Evolutionary conservation across 1,284 basidiomycete genomes (phyloP).

Genomic region (Rhodotorula sp.): DNA sequence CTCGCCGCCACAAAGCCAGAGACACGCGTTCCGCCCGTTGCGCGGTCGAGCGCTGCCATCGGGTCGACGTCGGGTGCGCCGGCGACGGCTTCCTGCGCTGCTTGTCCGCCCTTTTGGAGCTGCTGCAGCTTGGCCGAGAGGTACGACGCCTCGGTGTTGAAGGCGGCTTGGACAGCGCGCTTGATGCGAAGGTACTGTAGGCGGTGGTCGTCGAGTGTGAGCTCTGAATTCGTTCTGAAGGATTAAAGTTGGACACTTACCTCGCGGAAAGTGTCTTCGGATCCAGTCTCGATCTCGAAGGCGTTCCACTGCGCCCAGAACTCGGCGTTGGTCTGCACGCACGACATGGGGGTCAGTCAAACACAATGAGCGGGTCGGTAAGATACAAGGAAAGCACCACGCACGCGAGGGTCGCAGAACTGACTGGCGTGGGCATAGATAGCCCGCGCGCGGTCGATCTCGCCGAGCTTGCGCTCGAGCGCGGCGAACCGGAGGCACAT

Average conservation of each 20-base stretch:
- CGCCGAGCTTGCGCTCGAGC: slow-evolving; percentile 95
- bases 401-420: slow-evolving; percentile 90
- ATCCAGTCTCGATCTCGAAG: slow-evolving; percentile 97
- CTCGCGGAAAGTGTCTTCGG: slow-evolving; percentile 97
- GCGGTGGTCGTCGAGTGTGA: not conserved
- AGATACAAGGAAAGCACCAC: slow-evolving; percentile 17
- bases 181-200: slow-evolving; percentile 73
- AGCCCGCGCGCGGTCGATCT: slow-evolving; percentile 94
- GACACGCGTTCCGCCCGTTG: slow-evolving; percentile 11
- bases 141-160: slow-evolving; percentile 81
- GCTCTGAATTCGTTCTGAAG: too few relatives aligned
- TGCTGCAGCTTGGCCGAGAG: slow-evolving; percentile 46
- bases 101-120: slow-evolving; percentile 18
- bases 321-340: slow-evolving; percentile 58
- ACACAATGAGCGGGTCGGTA: not conserved
- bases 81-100: slow-evolving; percentile 26
- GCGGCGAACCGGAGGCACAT: slow-evolving; percentile 96
- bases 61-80: slow-evolving; percentile 28
- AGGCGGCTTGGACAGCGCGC: slow-evolving; percentile 94
- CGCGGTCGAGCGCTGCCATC: slow-evolving; percentile 38
- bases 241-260: slow-evolving; percentile 56
- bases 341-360: not conserved
- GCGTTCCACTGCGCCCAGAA: slow-evolving; percentile 98
- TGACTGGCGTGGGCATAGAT: slow-evolving; percentile 97
- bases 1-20: slow-evolving; percentile 30